These are phyloP conservation scores for Yamadazyma sp. DNA, from an alignment of 1,139 yeast species.

Conservation along the genomic window DNA sequence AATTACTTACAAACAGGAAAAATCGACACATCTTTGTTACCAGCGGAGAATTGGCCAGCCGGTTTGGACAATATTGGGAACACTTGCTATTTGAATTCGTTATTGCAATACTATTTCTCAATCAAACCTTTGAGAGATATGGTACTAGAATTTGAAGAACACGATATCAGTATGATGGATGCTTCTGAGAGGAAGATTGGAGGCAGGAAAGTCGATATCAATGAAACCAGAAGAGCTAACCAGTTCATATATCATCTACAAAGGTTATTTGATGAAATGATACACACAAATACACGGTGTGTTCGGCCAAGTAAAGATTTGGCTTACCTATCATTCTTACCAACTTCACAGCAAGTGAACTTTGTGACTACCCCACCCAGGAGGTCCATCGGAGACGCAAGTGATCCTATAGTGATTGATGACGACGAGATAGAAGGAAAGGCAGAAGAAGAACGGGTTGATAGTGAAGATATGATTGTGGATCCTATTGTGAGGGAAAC, in stretches of 20 bases:
- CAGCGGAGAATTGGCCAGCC: slow-evolving; percentile 76
- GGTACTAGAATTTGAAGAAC: slow-evolving; percentile 53
- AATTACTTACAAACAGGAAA: slow-evolving; percentile 59
- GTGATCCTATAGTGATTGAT: slow-evolving; percentile 14
- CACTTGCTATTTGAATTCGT: slow-evolving; percentile 89
- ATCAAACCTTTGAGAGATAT: slow-evolving; percentile 76
- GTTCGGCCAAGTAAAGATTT: slow-evolving; percentile 82
- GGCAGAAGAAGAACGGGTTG: neutral
- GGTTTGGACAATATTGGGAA: slow-evolving; percentile 94
- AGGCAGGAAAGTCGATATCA: slow-evolving; percentile 71
- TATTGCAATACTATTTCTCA: slow-evolving; percentile 85
- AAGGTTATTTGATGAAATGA: slow-evolving; percentile 68
- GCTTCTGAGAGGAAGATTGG: slow-evolving; percentile 64
- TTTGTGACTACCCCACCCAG: slow-evolving; percentile 30
- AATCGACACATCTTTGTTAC: slow-evolving; percentile 59
- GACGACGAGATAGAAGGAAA: slow-evolving; percentile 6
- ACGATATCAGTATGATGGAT: slow-evolving; percentile 18
- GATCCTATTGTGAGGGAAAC: slow-evolving; percentile 5
- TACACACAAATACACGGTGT: slow-evolving; percentile 58
- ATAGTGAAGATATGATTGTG: slow-evolving; percentile 10
- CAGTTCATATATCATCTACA: slow-evolving; percentile 77
- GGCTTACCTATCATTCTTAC: slow-evolving; percentile 85
- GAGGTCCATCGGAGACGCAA: slow-evolving; percentile 5
- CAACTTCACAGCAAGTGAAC: slow-evolving; percentile 65
- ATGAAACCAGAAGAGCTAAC: slow-evolving; percentile 76